A percentile compares a stretch with the other conserved stretches of the same genome.
phyloP scores from a whole-genome alignment of 164 flowering plant species.

The Berberis vulgaris region DNA sequence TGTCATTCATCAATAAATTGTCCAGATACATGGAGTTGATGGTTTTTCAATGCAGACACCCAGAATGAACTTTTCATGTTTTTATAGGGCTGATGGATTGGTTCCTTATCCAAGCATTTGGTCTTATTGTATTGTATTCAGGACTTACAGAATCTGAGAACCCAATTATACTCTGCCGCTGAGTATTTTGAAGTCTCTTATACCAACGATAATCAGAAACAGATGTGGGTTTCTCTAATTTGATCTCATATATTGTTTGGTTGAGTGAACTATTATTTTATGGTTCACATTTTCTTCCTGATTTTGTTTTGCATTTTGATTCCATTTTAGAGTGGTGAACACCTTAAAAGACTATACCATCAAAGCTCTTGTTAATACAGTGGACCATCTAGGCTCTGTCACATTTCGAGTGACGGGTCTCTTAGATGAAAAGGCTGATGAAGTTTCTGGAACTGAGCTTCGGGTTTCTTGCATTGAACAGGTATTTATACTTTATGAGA shows the following conservation, averaged over 20 bases:
- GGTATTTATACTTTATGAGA: conserved; percentile 25
- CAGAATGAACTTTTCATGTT: background rate
- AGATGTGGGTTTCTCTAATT: conserved; percentile 38
- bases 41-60: background rate
- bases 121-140: conserved; percentile 15
- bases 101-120: background rate
- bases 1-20: too few species aligned
- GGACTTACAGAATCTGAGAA: conserved; percentile 86
- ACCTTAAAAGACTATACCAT: conserved; percentile 83
- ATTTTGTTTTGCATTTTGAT: conserved; percentile 1
- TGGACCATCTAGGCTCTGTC: conserved; percentile 90
- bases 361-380: conserved; percentile 85
- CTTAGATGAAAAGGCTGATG: conserved; percentile 73
- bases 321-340: conserved; percentile 55
- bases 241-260: background rate
- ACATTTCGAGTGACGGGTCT: conserved; percentile 66
- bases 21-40: too few species aligned
- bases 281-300: background rate
- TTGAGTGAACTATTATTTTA: background rate
- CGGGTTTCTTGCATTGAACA: conserved; percentile 81
- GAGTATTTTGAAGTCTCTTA: conserved; percentile 88
- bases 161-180: conserved; percentile 89
- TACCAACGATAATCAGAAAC: conserved; percentile 73
- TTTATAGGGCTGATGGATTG: background rate
- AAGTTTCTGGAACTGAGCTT: conserved; percentile 59